These are phyloP conservation scores for Puccinia novopanici DNA, from an alignment of 1,284 basidiomycete genomes.

Conservation along the genomic window DNA sequence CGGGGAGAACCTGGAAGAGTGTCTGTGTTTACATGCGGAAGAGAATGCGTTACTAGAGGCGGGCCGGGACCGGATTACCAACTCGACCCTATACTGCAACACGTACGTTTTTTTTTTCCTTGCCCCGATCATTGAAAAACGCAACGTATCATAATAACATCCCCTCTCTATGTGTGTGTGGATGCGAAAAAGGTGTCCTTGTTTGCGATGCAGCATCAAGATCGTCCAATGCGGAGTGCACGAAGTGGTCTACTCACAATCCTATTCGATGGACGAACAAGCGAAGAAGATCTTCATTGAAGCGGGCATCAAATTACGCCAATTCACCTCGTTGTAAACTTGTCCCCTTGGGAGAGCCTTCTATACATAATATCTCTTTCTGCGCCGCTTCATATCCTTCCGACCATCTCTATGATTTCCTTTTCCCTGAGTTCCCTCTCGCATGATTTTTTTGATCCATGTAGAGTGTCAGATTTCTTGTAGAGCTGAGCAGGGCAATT, in stretches of 20 bases:
- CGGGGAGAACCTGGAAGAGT: conserved; percentile 71
- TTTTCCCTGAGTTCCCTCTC: no score
- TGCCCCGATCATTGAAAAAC: no score
- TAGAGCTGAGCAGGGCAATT: no score
- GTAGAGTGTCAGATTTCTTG: no score
- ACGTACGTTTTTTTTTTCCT: conserved; percentile 61
- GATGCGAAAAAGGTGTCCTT: no score
- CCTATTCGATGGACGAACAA: conserved; percentile 82
- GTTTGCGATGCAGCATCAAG: conserved; percentile 91
- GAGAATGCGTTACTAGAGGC: conserved; percentile 96
- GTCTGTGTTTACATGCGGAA: conserved; percentile 94
- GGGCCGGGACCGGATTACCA: conserved; percentile 74
- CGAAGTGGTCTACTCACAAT: conserved; percentile 91
- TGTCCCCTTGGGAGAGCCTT: no score
- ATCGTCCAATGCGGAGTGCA: conserved; percentile 92
- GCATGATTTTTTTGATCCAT: no score
- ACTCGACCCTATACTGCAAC: conserved; percentile 82
- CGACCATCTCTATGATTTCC: no score
- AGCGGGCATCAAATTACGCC: conserved; percentile 59
- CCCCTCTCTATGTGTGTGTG: no score
- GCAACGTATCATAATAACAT: no score
- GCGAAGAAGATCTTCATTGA: conserved; percentile 59
- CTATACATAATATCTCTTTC: not conserved
- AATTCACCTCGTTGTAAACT: conserved; percentile 50
- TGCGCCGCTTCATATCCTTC: no score